These are phyloP conservation scores for Prototheca wickerhamii DNA, from an alignment of 163 green algal genomes.

Conservation along the genomic window DNA sequence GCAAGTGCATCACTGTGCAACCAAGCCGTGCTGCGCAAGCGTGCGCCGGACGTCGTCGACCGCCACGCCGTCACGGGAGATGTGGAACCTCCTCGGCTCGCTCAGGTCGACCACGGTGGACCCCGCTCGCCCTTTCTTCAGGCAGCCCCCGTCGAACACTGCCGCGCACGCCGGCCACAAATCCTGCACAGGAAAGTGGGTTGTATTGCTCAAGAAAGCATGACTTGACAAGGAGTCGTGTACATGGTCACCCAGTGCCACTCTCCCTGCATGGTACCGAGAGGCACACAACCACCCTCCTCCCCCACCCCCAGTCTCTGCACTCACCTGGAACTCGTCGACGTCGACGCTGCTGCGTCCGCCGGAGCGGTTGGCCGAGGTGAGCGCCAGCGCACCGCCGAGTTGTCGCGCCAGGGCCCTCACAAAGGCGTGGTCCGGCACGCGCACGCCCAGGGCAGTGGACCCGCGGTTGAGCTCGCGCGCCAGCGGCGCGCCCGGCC, in stretches of 20 bases:
- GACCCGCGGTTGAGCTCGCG: conserved; percentile 31
- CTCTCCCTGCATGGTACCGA: too few species aligned
- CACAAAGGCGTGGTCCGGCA: conserved; percentile 56
- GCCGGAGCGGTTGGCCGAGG: conserved; percentile 63
- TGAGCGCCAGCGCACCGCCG: conserved; percentile 52
- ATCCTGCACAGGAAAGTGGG: conserved; percentile 38
- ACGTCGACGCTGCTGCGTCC: conserved; percentile 25
- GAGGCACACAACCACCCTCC: neutral
- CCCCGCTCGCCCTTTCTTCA: conserved; percentile 25
- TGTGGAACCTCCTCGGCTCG: conserved; percentile 9
- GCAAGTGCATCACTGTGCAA: neutral
- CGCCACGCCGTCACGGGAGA: conserved; percentile 25
- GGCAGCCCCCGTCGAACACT: conserved; percentile 53
- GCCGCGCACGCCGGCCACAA: conserved; percentile 55
- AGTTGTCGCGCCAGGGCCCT: conserved; percentile 34
- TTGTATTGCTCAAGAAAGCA: neutral
- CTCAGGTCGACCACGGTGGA: conserved; percentile 64
- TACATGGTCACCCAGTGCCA: neutral
- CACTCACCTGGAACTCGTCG: conserved; percentile 14
- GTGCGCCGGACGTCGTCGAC: neutral
- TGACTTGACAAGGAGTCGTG: neutral
- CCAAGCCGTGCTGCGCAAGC: neutral
- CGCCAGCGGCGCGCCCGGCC: conserved; percentile 27
- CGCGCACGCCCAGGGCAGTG: conserved; percentile 39
- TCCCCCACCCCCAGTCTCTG: too few species aligned